Conservation (phyloP, 371 early-diverging fungal species). For the Mortierella sp. region DNA sequence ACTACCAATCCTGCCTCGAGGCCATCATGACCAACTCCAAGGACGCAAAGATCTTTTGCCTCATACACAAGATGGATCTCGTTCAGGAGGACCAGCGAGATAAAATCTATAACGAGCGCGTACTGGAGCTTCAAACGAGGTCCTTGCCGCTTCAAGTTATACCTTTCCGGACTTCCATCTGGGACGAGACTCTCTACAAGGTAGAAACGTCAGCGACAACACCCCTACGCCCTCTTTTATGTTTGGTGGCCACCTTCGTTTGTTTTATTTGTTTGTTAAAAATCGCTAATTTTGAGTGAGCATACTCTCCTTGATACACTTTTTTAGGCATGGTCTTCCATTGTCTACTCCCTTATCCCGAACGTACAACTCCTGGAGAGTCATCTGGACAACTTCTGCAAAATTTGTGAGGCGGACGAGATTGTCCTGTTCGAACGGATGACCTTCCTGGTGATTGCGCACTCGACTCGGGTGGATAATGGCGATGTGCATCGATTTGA, state of each 20-base stretch:
- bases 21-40: conserved; percentile 84
- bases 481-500: conserved; percentile 88
- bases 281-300: too few relatives aligned
- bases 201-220: too few relatives aligned
- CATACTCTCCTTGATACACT: too few relatives aligned
- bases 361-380: conserved; percentile 86
- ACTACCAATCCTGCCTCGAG: conserved; percentile 91
- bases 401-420: conserved; percentile 91
- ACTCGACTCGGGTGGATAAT: conserved; percentile 67
- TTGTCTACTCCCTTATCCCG: conserved; percentile 94
- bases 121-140: conserved; percentile 74
- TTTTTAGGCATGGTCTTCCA: conserved; percentile 93
- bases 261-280: too few relatives aligned
- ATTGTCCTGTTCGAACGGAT: conserved; percentile 94
- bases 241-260: too few relatives aligned
- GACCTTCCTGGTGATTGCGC: conserved; percentile 94
- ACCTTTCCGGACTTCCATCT: conserved; percentile 92
- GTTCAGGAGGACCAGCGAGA: conserved; percentile 83
- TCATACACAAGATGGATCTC: conserved; percentile 98
- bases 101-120: conserved; percentile 78
- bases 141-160: conserved; percentile 80
- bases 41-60: conserved; percentile 93
- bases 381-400: conserved; percentile 82
- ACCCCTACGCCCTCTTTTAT: too few relatives aligned
- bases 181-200: conserved; percentile 95